Conservation (phyloP, 768 basidiomycete species). For the Brasilioporus rufonigricans region DNA sequence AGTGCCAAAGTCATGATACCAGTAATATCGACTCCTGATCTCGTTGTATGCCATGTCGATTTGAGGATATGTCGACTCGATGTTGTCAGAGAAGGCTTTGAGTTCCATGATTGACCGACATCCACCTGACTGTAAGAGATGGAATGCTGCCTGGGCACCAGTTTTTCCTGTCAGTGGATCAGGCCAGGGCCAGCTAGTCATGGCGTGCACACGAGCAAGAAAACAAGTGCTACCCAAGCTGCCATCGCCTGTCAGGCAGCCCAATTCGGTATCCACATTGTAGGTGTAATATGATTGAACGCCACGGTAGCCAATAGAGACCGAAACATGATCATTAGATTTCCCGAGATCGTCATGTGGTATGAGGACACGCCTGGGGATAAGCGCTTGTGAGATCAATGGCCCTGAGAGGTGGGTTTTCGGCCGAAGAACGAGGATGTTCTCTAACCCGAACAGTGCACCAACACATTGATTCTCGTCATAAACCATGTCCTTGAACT, state of each 20-base stretch:
- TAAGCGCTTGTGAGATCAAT: background rate
- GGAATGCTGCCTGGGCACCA: background rate
- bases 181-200: background rate
- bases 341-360: background rate
- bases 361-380: background rate
- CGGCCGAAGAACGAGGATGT: background rate
- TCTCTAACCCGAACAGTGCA: background rate
- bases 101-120: background rate
- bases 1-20: background rate
- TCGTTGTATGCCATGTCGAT: background rate
- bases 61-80: background rate
- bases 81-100: background rate
- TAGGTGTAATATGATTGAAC: background rate
- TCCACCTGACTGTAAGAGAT: background rate
- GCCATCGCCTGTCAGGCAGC: background rate
- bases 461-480: background rate
- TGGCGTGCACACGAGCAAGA: background rate
- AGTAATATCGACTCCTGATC: background rate
- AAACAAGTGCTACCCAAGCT: background rate
- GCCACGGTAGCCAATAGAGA: too few relatives aligned
- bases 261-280: background rate
- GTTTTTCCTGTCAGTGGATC: background rate
- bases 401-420: background rate
- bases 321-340: background rate
- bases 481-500: background rate